These are phyloP conservation scores for Knufia fluminis DNA, from an alignment of 2,329 filamentous ascomycete genomes.

Conservation along the genomic window DNA sequence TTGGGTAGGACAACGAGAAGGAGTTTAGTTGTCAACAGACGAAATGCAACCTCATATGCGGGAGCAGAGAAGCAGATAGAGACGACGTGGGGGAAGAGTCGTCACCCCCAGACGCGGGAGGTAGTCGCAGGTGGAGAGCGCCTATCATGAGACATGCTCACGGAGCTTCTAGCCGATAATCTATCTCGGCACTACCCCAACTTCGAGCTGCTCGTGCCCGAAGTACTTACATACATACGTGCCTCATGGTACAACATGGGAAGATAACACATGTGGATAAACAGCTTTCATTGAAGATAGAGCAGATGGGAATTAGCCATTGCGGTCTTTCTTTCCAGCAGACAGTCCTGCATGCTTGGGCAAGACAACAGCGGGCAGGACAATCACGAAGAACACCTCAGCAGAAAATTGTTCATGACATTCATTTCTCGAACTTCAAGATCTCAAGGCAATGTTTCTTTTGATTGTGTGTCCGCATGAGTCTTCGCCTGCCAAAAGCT, in stretches of 20 bases:
- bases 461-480: constrained; percentile 21
- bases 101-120: not conserved
- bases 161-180: not conserved
- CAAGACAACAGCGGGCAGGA: too few relatives aligned
- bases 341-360: not conserved
- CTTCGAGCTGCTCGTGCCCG: not conserved
- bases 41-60: not conserved
- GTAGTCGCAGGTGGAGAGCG: not conserved
- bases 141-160: not conserved
- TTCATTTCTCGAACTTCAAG: constrained; percentile 11
- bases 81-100: not conserved
- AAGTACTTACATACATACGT: too few relatives aligned
- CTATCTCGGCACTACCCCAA: not conserved
- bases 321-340: too few relatives aligned
- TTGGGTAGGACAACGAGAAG: not conserved
- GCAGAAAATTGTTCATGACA: not conserved
- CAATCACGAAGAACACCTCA: too few relatives aligned
- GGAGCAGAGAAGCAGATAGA: not conserved
- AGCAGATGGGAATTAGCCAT: too few relatives aligned
- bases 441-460: constrained; percentile 11
- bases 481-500: constrained; percentile 24
- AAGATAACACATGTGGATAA: too few relatives aligned
- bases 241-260: too few relatives aligned
- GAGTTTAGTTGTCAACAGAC: not conserved
- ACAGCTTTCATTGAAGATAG: too few relatives aligned